A percentile compares a stretch with the other conserved stretches of the same genome.
phyloP scores from a whole-genome alignment of 108 stramenopile genomes.

The Schizochytrium sp. region DNA sequence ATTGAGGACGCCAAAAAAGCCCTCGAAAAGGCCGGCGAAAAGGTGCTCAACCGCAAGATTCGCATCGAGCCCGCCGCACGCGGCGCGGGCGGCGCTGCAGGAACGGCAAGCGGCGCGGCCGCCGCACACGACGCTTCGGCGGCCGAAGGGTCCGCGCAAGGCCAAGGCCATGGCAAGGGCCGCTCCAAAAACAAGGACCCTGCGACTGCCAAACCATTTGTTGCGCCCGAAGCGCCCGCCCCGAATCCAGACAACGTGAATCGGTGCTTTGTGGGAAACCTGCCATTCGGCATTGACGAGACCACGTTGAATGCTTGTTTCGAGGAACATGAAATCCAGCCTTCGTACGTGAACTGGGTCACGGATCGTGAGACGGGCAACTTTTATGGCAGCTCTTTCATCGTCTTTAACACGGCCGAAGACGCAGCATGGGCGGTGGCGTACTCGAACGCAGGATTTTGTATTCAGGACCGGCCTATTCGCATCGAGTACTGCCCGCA shows the following conservation, averaged over 20 bases:
- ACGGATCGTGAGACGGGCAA: conserved; percentile 43
- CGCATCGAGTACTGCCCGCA: conserved; percentile 81
- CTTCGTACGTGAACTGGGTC: conserved; percentile 35
- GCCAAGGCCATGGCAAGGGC: not conserved
- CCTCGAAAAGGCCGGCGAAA: not conserved
- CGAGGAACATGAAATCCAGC: not conserved
- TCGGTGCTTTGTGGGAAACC: conserved; percentile 37
- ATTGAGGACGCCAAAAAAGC: not conserved
- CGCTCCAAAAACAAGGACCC: not conserved
- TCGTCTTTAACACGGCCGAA: conserved; percentile 26
- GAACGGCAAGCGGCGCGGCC: not conserved
- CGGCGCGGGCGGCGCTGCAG: not conserved
- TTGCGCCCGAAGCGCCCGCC: conserved; percentile 53
- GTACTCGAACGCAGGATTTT: conserved; percentile 46
- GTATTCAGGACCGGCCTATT: conserved; percentile 77
- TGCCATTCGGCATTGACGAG: conserved; percentile 29
- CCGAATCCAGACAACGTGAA: conserved; percentile 49
- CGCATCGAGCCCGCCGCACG: conserved; percentile 18
- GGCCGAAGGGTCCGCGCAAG: not conserved
- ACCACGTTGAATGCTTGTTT: not conserved
- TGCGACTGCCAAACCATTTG: not conserved
- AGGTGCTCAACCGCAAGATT: not conserved
- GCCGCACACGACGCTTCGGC: no score
- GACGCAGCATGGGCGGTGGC: conserved; percentile 37
- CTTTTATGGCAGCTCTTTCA: conserved; percentile 44